Base-by-base conservation (phyloP, 495 filamentous ascomycete species). In the Trichocladium uniseriatum region DNA sequence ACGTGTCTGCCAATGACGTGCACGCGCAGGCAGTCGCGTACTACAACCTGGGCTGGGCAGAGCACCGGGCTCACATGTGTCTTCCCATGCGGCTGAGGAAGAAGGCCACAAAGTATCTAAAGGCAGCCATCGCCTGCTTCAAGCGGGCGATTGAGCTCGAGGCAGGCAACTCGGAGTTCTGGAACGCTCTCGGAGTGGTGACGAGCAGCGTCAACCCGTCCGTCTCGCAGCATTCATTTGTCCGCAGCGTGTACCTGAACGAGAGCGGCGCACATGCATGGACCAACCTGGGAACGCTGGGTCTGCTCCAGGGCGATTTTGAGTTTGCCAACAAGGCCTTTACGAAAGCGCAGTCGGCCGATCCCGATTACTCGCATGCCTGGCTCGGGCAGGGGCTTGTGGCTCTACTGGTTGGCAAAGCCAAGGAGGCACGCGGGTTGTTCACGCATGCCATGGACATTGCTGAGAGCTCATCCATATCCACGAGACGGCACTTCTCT, bases 401-500 rank as follows among this genome's bases (percentile, higher is more conserved):
- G 11, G 89, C 91, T 11, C 71, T 85, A 37, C 70, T 86, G 18
- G 71, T 78, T n/a, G 86, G 84, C 1, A 81, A 94, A 47, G 21
- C 62, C 1, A 77, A 76, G 51, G 87, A 97, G 63, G 89, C 92
- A 2, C 75, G 84, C 13, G 77, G 79, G 27, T 75, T 96, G 10
- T 96, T 95, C 60, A 87, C 86, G n/a, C 92, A 99, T 67, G 89
- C 91, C 5, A 90, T 94, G 69, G 92, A 94, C 53, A 94, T 99
- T 45, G 79, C 88, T 0, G 82, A 83, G 38, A 83, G 85, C 2
- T 82, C 85, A 5, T 81, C 82, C 5, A 65, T 77, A 8, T 62
- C 89, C 16, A 73, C 82, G 6, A 86, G 88, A 66, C 77, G 81
- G 35, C 84, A 86, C 61, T 96, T 89, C 56, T 71, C 86, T 0